Percentiles rank a stretch among this genome's conserved stretches.
Conservation (phyloP, 176 grass and related monocot species). For the Dendrocalamus sinicus region DNA sequence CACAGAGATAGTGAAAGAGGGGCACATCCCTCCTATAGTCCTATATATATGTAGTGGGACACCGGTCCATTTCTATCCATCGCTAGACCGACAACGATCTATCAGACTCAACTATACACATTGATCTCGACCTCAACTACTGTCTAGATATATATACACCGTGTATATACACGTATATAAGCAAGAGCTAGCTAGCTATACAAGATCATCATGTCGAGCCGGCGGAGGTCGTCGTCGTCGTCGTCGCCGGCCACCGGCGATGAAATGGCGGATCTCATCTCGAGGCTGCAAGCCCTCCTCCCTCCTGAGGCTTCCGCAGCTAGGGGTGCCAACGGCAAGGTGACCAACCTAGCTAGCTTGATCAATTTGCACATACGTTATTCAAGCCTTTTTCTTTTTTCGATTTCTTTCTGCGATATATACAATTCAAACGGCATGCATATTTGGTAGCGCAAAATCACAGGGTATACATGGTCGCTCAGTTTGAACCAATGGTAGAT, state of each 20-base stretch:
- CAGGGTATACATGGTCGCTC: too few relatives aligned
- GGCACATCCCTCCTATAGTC: too few relatives aligned
- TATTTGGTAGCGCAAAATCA: background rate
- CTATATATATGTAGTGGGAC: too few relatives aligned
- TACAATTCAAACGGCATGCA: background rate
- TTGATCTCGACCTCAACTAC: too few relatives aligned
- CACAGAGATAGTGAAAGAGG: too few relatives aligned
- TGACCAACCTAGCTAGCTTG: background rate
- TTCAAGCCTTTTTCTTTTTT: background rate
- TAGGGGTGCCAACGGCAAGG: constrained; percentile 26
- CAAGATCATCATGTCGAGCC: constrained; percentile 40
- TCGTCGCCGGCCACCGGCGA: constrained; percentile 42
- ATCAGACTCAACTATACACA: too few relatives aligned
- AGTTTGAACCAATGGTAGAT: too few relatives aligned
- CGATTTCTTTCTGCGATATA: background rate
- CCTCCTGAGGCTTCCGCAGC: constrained; percentile 8
- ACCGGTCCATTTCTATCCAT: too few relatives aligned
- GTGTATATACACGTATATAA: background rate
- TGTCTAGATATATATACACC: too few relatives aligned
- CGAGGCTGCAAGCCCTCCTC: constrained; percentile 56
- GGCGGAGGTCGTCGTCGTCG: constrained; percentile 26
- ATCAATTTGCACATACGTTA: background rate
- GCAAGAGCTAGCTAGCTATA: background rate
- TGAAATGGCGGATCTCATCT: constrained; percentile 52
- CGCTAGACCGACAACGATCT: too few relatives aligned